Conservation (phyloP, 495 filamentous ascomycete species). For the Aspergillus homomorphus region DNA sequence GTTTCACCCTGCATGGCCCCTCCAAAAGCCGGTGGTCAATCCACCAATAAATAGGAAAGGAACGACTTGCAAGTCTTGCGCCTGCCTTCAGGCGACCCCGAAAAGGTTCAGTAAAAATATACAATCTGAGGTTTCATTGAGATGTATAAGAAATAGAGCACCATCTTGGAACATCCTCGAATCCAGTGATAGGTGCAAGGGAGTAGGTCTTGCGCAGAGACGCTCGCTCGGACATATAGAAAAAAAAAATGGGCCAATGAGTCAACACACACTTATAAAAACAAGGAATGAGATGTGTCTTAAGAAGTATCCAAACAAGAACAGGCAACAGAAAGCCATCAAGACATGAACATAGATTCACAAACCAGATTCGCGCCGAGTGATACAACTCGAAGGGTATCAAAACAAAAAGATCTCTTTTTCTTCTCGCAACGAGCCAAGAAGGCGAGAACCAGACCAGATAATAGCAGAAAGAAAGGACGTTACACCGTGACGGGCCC, state of each 20-base stretch:
- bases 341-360: conserved; percentile 43
- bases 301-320: conserved; percentile 21
- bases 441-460: conserved; percentile 26
- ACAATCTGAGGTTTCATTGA: not conserved
- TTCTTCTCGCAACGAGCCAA: conserved; percentile 26
- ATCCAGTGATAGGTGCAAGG: not conserved
- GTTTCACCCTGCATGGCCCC: not conserved
- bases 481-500: conserved; percentile 21
- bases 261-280: conserved; percentile 2
- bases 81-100: not conserved
- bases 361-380: conserved; percentile 40
- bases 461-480: conserved; percentile 22
- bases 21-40: not conserved
- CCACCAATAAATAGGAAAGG: not conserved
- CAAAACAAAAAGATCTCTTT: conserved; percentile 35
- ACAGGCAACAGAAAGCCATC: conserved; percentile 32
- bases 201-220: not conserved
- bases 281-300: conserved; percentile 10
- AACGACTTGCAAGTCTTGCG: not conserved
- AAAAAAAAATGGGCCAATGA: not conserved
- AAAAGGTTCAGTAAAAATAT: not conserved
- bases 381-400: conserved; percentile 48
- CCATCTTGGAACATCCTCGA: not conserved
- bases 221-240: not conserved
- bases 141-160: not conserved